Base-by-base conservation (phyloP, 1,139 yeast genomes). In the Magnusiomyces paraingens region DNA sequence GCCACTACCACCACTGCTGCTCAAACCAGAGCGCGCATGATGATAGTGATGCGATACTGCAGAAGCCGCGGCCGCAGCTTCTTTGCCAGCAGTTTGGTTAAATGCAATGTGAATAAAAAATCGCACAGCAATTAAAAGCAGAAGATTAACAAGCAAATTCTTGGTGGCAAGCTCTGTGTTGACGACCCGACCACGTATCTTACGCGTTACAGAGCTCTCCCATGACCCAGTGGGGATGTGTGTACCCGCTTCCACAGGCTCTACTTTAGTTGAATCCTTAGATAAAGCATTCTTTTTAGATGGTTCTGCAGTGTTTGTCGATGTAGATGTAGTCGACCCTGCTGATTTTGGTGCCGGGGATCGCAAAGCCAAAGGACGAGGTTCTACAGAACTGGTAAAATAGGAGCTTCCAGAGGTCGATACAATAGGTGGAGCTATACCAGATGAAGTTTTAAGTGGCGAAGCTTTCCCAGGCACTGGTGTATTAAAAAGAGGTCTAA, bases 111-210 rank as follows among this genome's bases (percentile, higher is more conserved):
- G 21, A 21, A 42, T 42, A 8, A 45, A 45, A 3, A n/a, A 22
- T 8, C 47, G 47, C 6, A 45, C 22, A 11, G 38, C 36, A 15
- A 4, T 6, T n/a, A 45, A 15, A 14, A 45, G 26, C 15, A 15
- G 36, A 14, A 29, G 17, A 20, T 46, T 46, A 18, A 46, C 15
- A 4, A 46, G 22, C 2, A 36, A 8, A 14, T 35, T 46, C 10
- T 21, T 15, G 11, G 49, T 46, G 11, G 49, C 49, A 15, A 46
- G 15, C 22, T 46, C 49, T 17, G 49, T 46, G 15, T 46, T 46
- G 21, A 46, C 49, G 12, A 46, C 11, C 6, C 41, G 15, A 14
- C 32, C 11, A 4, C 49, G 41, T 22, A 46, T 20, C 5, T 3
- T 5, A 3, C 36, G 29, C 15, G 36, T 18, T 36, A 36, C 41